Percentiles rank a stretch among this genome's conserved stretches.
Conservation (phyloP, 2,329 filamentous ascomycete species). For the Thelonectria olida region DNA sequence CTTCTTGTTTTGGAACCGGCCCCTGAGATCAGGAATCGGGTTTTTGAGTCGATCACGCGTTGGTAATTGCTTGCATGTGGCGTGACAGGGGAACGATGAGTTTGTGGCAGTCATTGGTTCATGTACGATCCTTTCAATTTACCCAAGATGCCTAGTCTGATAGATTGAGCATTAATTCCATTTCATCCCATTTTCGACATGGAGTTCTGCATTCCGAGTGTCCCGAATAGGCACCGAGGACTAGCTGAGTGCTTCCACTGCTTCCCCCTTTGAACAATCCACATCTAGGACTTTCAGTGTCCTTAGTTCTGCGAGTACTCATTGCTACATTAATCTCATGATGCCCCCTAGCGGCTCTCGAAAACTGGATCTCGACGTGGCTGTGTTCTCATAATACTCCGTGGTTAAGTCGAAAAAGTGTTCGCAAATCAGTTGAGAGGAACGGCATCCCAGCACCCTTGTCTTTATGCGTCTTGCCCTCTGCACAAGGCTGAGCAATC, state of each 20-base stretch:
- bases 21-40: constrained; percentile 1
- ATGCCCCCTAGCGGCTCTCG: not conserved
- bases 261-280: not conserved
- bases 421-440: not conserved
- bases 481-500: not conserved
- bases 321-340: not conserved
- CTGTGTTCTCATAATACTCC: not conserved
- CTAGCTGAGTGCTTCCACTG: not conserved
- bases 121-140: constrained; percentile 2
- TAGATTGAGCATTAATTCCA: not conserved
- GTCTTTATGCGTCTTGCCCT: not conserved
- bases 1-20: constrained; percentile 12
- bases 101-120: not conserved
- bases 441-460: not conserved
- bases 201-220: not conserved
- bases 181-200: not conserved
- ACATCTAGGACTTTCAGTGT: not conserved
- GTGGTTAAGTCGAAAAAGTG: not conserved
- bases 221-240: not conserved
- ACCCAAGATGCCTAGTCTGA: not conserved
- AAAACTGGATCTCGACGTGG: constrained; percentile 8
- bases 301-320: not conserved
- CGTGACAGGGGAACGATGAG: not conserved
- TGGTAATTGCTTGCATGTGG: constrained; percentile 5
- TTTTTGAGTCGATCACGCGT: constrained; percentile 2